phyloP scores from a whole-genome alignment of 495 filamentous ascomycete species.

The Aspergillus cavernicola region DNA sequence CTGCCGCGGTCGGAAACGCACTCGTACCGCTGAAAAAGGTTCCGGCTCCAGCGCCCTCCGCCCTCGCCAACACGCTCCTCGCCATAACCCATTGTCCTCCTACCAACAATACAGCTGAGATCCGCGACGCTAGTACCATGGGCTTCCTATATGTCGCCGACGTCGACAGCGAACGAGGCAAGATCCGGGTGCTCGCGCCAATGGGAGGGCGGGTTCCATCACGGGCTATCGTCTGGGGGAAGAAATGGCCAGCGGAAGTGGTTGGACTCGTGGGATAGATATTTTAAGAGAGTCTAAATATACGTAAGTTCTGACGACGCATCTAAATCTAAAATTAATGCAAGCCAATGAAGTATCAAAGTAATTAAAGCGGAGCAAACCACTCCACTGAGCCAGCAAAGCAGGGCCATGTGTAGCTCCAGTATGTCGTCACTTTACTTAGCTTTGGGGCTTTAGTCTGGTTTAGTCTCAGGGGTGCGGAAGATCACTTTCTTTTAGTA shows the following conservation, averaged over 20 bases:
- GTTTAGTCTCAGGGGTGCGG: slow-evolving; percentile 4
- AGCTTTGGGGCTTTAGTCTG: neutral
- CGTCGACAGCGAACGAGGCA: slow-evolving; percentile 80
- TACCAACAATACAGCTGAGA: slow-evolving; percentile 61
- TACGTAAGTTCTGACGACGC: slow-evolving; percentile 8
- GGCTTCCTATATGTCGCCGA: slow-evolving; percentile 90
- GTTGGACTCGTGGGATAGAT: slow-evolving; percentile 46
- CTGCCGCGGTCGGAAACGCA: slow-evolving; percentile 13
- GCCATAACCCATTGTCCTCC: slow-evolving; percentile 72
- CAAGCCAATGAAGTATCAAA: slow-evolving; percentile 3
- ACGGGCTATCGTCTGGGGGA: slow-evolving; percentile 68
- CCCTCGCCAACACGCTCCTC: slow-evolving; percentile 60
- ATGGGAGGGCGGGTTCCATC: slow-evolving; percentile 74
- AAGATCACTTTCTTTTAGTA: neutral
- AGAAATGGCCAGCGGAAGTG: slow-evolving; percentile 48
- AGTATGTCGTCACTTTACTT: neutral
- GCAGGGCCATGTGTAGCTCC: no score
- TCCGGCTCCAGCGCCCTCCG: slow-evolving; percentile 29
- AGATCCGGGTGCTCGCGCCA: slow-evolving; percentile 76
- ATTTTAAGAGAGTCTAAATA: neutral
- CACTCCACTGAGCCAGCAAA: neutral
- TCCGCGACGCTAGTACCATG: slow-evolving; percentile 82
- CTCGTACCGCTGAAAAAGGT: slow-evolving; percentile 35
- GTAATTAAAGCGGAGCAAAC: slow-evolving; percentile 1
- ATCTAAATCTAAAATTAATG: slow-evolving; percentile 7